Percentiles rank a stretch among this genome's conserved stretches.
Conservation (phyloP, 2,329 filamentous ascomycete genomes). For the Mycogone perniciosa region DNA sequence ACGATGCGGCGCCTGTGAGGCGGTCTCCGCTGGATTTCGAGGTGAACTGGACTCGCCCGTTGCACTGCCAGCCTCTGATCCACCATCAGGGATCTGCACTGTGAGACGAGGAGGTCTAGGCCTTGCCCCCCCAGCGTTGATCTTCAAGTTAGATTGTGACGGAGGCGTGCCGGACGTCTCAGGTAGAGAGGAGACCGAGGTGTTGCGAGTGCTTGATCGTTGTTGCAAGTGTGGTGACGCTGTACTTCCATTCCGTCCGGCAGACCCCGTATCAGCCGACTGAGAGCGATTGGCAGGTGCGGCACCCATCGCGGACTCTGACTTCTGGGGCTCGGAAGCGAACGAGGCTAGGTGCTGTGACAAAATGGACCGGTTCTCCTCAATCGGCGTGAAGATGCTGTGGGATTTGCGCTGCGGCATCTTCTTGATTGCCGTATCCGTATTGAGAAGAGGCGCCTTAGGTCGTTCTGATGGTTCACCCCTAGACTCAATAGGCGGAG, state of each 20-base stretch:
- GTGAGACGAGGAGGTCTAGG: constrained; percentile 75
- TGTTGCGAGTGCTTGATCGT: constrained; percentile 41
- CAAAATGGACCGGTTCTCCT: constrained; percentile 82
- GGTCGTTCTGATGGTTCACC: constrained; percentile 42
- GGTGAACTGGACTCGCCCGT: constrained; percentile 65
- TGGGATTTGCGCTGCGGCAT: constrained; percentile 73
- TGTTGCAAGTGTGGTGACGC: constrained; percentile 52
- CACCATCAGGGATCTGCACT: constrained; percentile 91
- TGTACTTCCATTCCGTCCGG: constrained; percentile 44
- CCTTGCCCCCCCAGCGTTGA: constrained; percentile 56
- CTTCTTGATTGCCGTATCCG: constrained; percentile 49
- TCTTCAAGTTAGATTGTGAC: constrained; percentile 65
- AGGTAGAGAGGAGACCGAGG: constrained; percentile 56
- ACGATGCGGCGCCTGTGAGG: constrained; percentile 47
- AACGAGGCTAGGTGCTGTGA: constrained; percentile 74
- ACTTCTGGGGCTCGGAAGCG: constrained; percentile 44
- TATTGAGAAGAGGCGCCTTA: constrained; percentile 44
- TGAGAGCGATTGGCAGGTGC: constrained; percentile 46
- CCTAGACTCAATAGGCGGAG: constrained; percentile 45
- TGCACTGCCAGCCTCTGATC: constrained; percentile 68
- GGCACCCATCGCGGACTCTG: constrained; percentile 31
- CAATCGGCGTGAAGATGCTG: constrained; percentile 96
- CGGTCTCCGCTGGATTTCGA: constrained; percentile 52
- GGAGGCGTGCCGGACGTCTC: constrained; percentile 63
- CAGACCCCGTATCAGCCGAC: constrained; percentile 56